Conservation (phyloP, 306 rosid genomes). For the Senna siamea region DNA sequence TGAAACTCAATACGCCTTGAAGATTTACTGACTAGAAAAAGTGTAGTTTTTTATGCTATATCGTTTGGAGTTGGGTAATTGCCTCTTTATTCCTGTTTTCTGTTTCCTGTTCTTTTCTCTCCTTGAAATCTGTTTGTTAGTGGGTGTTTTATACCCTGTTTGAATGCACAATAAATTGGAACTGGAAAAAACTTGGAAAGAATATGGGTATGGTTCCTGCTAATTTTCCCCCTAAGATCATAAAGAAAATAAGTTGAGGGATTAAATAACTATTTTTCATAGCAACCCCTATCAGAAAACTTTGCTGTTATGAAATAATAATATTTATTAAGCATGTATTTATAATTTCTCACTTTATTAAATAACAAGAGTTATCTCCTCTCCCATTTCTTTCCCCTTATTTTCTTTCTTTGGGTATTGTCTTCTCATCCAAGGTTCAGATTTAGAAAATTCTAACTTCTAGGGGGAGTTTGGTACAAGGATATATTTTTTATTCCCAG, state of each 20-base stretch:
- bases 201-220: not conserved
- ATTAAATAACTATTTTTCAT: too few relatives aligned
- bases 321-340: not conserved
- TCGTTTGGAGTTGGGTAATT: constrained; percentile 29
- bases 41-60: constrained; percentile 14
- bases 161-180: not conserved
- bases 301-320: not conserved
- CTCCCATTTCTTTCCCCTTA: not conserved
- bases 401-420: not conserved
- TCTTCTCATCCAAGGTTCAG: not conserved
- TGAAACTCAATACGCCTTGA: constrained; percentile 9
- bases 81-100: constrained; percentile 7
- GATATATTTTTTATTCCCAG: too few relatives aligned
- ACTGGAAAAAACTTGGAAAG: not conserved
- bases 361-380: not conserved
- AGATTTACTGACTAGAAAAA: constrained; percentile 20
- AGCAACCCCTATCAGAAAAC: too few relatives aligned
- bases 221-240: too few relatives aligned
- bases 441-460: constrained; percentile 15
- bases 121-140: not conserved
- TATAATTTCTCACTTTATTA: not conserved
- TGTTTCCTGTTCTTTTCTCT: constrained; percentile 9
- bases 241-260: too few relatives aligned
- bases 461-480: too few relatives aligned
- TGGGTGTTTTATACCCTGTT: not conserved